Evolutionary conservation across 192 early-diverging fungal genomes (phyloP), one percentile per base, ranked within the genome.

Genomic region (Rhizophagus clarus): DNA sequence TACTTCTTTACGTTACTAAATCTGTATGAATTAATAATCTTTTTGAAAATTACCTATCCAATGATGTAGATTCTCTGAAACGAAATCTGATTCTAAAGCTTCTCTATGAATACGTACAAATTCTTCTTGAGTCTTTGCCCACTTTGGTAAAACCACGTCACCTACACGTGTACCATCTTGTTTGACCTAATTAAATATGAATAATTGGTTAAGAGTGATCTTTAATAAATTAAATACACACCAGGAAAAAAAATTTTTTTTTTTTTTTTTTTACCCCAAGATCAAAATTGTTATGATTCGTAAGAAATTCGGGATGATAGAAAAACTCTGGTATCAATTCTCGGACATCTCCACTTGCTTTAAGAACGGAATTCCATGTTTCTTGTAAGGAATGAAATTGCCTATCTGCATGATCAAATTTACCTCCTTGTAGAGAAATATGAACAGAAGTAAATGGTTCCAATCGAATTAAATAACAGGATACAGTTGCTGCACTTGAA

Each of bases 321-420:
- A 92, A 97, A 82, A 97, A 97, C 82, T 97, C 96, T 2, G 96
- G 96, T 10, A 95, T 95, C 64, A 97, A 90, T 82, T 97, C 96
- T 80, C 95, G 92, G 3, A 97, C 96, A 81, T 93, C 92, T 60
- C 91, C 90, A 45, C 87, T 85, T 61, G 90, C 89, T 40, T 56
- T 42, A 24, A 71, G 32, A 28, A 42, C 45, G 17, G 91, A 91
- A 37, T 86, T 81, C 92, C 92, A 93, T 15, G 92, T 85, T 34
- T 90, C 88, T 34, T 82, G 84, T 61, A 93, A 78, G 2, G 92
- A 93, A 80, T 92, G 88, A 71, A 93, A 93, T 77, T 91, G 84
- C n/a, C 92, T 81, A 79, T 93, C 92, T 1, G 92, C 92, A 78
- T 93, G 92, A 83, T 93, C 92, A 79, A 93, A 92, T 61, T 89